A percentile compares a stretch with the other conserved stretches of the same genome.
Conservation (phyloP, 1,139 yeast species). For the Torulaspora globosa region DNA sequence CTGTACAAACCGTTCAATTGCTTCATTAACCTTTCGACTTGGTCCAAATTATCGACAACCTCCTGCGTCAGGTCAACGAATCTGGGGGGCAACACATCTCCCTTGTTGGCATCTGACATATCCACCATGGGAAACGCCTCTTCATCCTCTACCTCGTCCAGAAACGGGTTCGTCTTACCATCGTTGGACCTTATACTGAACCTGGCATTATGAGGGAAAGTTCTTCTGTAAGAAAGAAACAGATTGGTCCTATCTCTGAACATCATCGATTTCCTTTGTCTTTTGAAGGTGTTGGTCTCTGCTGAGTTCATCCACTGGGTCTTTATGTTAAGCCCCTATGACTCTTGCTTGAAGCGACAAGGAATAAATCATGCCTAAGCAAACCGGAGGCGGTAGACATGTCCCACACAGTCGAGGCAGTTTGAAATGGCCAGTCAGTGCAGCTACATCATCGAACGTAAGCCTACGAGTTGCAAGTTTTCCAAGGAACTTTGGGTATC, state of each 20-base stretch:
- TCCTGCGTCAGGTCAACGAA: slow-evolving; percentile 71
- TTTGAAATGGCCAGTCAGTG: too few relatives aligned
- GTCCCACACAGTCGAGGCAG: too few relatives aligned
- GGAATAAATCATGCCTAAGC: neutral
- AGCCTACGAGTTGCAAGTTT: neutral
- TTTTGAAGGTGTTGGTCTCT: neutral
- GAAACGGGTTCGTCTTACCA: slow-evolving; percentile 41
- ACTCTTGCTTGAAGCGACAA: neutral
- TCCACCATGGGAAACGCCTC: slow-evolving; percentile 25
- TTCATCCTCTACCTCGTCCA: slow-evolving; percentile 23
- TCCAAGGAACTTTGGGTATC: too few relatives aligned
- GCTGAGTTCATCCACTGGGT: too few relatives aligned
- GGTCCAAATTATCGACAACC: slow-evolving; percentile 56
- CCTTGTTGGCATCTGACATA: slow-evolving; percentile 40
- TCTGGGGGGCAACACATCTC: slow-evolving; percentile 65
- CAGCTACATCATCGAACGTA: too few relatives aligned
- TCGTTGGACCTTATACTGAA: slow-evolving; percentile 16
- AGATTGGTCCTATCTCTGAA: slow-evolving; percentile 72
- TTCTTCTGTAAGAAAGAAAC: slow-evolving; percentile 65
- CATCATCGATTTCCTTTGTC: slow-evolving; percentile 40
- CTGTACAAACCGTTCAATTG: slow-evolving; percentile 63
- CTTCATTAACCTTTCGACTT: slow-evolving; percentile 49
- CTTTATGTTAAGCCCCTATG: neutral
- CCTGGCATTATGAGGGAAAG: slow-evolving; percentile 52
- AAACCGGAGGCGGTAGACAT: too few relatives aligned